Evolutionary conservation across 179 eudicot species (phyloP).

Genomic region (Dionaea muscipula): DNA sequence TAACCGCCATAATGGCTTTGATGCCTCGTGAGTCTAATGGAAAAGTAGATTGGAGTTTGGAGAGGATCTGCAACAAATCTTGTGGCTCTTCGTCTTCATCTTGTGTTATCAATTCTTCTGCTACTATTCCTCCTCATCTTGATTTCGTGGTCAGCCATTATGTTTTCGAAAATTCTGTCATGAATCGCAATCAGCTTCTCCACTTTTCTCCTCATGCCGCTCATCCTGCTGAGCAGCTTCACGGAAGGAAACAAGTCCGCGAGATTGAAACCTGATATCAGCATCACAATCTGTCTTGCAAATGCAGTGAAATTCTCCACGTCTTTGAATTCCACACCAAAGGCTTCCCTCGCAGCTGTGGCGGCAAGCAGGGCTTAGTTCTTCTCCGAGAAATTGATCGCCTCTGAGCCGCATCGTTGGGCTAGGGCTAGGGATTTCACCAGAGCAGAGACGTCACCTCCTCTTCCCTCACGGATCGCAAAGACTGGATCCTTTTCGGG

Average conservation of each 20-base stretch:
- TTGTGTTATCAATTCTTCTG: background rate
- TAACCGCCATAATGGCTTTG: constrained; percentile 14
- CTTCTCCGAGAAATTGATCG: constrained; percentile 7
- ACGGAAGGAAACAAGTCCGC: constrained; percentile 17
- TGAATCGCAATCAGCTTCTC: constrained; percentile 4
- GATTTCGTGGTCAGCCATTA: constrained; percentile 9
- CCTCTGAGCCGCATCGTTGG: constrained; percentile 7
- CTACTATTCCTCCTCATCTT: constrained; percentile 7
- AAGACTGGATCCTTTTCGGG: constrained; percentile 12
- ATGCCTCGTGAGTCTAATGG: too few relatives aligned
- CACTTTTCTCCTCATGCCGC: constrained; percentile 9
- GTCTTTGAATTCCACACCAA: constrained; percentile 9
- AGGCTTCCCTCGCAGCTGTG: constrained; percentile 15
- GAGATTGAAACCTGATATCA: constrained; percentile 11
- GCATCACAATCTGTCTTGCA: constrained; percentile 2
- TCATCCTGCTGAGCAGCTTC: constrained; percentile 7
- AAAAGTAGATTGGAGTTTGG: too few relatives aligned
- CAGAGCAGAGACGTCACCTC: constrained; percentile 10
- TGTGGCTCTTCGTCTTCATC: background rate
- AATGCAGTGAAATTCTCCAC: constrained; percentile 11
- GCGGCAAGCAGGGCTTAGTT: constrained; percentile 8
- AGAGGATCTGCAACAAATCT: constrained; percentile 16
- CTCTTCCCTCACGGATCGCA: constrained; percentile 17
- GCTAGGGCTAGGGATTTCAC: too few relatives aligned
- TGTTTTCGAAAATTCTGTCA: constrained; percentile 9